These are phyloP conservation scores for Acanthochlamys bracteata DNA, from an alignment of 106 monocot species.

Conservation along the genomic window DNA sequence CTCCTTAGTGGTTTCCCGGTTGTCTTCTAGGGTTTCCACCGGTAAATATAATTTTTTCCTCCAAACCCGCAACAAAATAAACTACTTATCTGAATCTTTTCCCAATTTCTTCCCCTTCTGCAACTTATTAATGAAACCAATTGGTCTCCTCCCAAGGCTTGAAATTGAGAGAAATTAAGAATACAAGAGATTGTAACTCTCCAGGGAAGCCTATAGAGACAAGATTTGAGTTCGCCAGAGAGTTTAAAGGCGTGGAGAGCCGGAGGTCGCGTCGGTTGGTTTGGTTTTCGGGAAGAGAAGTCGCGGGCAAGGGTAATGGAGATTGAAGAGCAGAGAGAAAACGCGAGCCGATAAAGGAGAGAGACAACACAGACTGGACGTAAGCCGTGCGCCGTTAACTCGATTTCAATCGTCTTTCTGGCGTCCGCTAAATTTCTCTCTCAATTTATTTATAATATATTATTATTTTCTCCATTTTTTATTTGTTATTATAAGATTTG, in stretches of 20 bases:
- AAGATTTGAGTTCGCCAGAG: neutral
- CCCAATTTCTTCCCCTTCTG: neutral
- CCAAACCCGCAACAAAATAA: neutral
- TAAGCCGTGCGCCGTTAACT: conserved; percentile 38
- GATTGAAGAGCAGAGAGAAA: conserved; percentile 3
- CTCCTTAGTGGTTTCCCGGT: neutral
- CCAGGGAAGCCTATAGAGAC: neutral
- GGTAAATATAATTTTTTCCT: neutral
- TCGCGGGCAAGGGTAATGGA: conserved; percentile 1
- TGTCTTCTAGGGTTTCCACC: conserved; percentile 3
- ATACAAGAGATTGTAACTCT: neutral
- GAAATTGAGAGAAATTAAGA: neutral
- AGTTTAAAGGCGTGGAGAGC: conserved; percentile 1
- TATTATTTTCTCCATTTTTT: no score
- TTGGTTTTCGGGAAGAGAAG: neutral
- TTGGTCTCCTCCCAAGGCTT: no score
- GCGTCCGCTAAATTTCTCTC: conserved; percentile 39
- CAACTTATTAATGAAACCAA: neutral
- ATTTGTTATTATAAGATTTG: no score
- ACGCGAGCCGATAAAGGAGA: conserved; percentile 42
- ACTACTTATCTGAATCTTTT: neutral
- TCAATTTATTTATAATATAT: no score
- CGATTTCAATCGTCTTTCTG: conserved; percentile 26
- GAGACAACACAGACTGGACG: conserved; percentile 39
- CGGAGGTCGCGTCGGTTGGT: conserved; percentile 3